These are phyloP conservation scores for Hypoxylon lienhwacheense DNA, from an alignment of 495 filamentous ascomycete species.

Conservation along the genomic window DNA sequence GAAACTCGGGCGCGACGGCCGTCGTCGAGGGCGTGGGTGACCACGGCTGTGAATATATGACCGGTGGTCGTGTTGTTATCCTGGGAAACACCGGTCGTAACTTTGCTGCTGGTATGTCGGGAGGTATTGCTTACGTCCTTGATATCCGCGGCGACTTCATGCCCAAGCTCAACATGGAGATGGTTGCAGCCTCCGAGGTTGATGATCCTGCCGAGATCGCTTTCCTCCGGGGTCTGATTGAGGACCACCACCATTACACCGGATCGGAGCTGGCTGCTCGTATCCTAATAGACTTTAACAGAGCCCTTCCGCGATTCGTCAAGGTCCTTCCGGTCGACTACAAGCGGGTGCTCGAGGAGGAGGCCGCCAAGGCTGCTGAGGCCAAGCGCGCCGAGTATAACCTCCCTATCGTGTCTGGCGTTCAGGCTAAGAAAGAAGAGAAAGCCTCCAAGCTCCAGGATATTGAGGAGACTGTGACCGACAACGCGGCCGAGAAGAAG, in stretches of 20 bases:
- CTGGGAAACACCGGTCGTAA: constrained; percentile 96
- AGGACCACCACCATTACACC: constrained; percentile 99
- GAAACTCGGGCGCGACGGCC: constrained; percentile 95
- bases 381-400: constrained; percentile 81
- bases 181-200: constrained; percentile 90
- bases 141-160: constrained; percentile 91
- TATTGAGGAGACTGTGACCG: constrained; percentile 90
- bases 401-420: constrained; percentile 74
- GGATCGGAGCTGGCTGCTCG: constrained; percentile 96
- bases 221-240: constrained; percentile 88
- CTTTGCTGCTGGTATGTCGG: constrained; percentile 99
- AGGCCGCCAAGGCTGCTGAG: constrained; percentile 80
- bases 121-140: constrained; percentile 95
- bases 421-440: constrained; percentile 62
- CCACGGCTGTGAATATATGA: constrained; percentile 99
- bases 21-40: constrained; percentile 98
- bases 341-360: constrained; percentile 88
- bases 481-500: constrained; percentile 86
- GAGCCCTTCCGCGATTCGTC: constrained; percentile 87
- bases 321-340: constrained; percentile 97
- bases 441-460: constrained; percentile 87
- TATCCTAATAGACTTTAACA: constrained; percentile 94
- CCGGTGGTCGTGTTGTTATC: constrained; percentile 88
- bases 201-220: constrained; percentile 93
- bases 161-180: constrained; percentile 95